Evolutionary conservation across 371 early-diverging fungal genomes (phyloP).

Genomic region (Thermomucor indicae-seudaticae): DNA sequence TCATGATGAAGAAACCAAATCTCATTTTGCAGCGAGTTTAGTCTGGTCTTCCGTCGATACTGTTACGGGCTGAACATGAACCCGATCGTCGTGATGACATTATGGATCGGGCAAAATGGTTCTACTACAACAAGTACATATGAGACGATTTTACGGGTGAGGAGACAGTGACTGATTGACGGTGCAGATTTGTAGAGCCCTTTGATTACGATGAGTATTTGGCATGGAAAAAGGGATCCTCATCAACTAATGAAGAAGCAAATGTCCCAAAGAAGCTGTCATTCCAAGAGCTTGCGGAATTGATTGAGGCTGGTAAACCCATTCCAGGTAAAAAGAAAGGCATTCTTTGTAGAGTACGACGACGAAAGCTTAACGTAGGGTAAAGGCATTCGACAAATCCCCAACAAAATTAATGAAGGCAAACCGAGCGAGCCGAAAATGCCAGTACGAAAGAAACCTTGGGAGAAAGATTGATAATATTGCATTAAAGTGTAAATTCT

Average conservation of each 20-base stretch:
- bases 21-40: not conserved
- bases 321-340: constrained; percentile 53
- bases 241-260: not conserved
- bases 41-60: too few species aligned
- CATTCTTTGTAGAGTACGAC: too few species aligned
- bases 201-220: constrained; percentile 18
- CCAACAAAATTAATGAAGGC: constrained; percentile 47
- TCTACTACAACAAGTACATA: constrained; percentile 28
- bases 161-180: not conserved
- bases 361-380: not conserved
- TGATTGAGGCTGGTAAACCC: constrained; percentile 47
- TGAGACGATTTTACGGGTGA: too few species aligned
- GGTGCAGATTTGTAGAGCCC: constrained; percentile 15
- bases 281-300: constrained; percentile 49
- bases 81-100: constrained; percentile 5
- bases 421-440: constrained; percentile 42
- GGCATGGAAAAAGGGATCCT: constrained; percentile 11
- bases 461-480: constrained; percentile 23
- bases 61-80: constrained; percentile 8
- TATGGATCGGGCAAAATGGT: constrained; percentile 20
- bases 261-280: constrained; percentile 12
- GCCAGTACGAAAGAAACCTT: constrained; percentile 44
- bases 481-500: not conserved
- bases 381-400: constrained; percentile 51
- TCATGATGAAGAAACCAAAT: not conserved